A percentile compares a stretch with the other conserved stretches of the same genome.
phyloP scores from a whole-genome alignment of 768 basidiomycete species.

The Lepiota brunneoincarnata region DNA sequence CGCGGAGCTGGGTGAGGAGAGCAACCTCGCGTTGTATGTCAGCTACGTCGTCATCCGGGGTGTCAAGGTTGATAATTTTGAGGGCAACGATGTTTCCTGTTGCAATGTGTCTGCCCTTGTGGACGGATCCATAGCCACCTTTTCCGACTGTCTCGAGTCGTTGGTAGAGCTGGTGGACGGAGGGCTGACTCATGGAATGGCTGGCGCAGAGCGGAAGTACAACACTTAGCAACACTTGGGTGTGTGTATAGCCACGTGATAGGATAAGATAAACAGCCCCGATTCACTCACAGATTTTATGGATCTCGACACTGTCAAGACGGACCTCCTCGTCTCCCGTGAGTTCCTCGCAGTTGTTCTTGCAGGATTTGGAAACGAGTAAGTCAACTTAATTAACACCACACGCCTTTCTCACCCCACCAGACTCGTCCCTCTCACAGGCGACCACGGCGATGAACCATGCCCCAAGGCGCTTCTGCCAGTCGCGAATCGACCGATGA shows the following conservation, averaged over 20 bases:
- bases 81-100: constrained; percentile 90
- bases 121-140: constrained; percentile 95
- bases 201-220: constrained; percentile 4
- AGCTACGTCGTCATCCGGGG: constrained; percentile 91
- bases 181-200: constrained; percentile 41
- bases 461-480: constrained; percentile 88
- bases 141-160: constrained; percentile 93
- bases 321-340: constrained; percentile 45
- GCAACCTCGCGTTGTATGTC: constrained; percentile 97
- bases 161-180: constrained; percentile 78
- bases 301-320: constrained; percentile 61
- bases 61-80: constrained; percentile 99
- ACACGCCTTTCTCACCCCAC: constrained; percentile 16
- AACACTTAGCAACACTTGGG: background rate
- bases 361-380: constrained; percentile 93
- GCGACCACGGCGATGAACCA: constrained; percentile 75
- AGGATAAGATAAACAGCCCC: background rate
- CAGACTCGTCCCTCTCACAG: constrained; percentile 74
- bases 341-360: constrained; percentile 90
- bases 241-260: background rate
- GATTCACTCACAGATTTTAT: too few relatives aligned
- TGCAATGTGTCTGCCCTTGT: constrained; percentile 82
- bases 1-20: constrained; percentile 84
- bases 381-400: constrained; percentile 23
- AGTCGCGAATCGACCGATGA: constrained; percentile 82